These are phyloP conservation scores for Phytophthora tentaculata DNA, from an alignment of 352 stramenopile genomes.

Conservation along the genomic window DNA sequence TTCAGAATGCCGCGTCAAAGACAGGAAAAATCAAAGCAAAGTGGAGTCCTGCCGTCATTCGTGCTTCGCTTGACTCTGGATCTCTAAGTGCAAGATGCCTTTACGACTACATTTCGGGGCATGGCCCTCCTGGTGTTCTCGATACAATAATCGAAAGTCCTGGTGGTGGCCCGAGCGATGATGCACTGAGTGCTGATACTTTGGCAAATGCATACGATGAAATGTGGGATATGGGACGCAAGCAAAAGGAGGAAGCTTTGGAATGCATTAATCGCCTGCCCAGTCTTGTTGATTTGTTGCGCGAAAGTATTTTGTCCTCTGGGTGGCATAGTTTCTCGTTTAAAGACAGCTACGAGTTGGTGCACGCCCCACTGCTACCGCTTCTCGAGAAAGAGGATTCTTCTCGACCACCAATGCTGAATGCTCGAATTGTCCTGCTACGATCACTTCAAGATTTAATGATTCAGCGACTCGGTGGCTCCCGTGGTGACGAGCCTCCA, in stretches of 20 bases:
- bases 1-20: conserved; percentile 71
- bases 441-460: conserved; percentile 88
- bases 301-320: conserved; percentile 67
- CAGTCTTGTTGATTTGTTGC: conserved; percentile 63
- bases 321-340: conserved; percentile 69
- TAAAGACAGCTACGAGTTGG: conserved; percentile 60
- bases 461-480: conserved; percentile 78
- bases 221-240: conserved; percentile 66
- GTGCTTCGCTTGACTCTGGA: conserved; percentile 60
- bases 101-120: conserved; percentile 71
- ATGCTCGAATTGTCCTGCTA: conserved; percentile 69
- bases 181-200: conserved; percentile 52
- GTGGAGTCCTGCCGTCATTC: conserved; percentile 63
- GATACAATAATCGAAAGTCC: conserved; percentile 48
- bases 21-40: conserved; percentile 67
- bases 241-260: conserved; percentile 69
- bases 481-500: conserved; percentile 72
- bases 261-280: conserved; percentile 75
- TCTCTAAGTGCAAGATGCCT: conserved; percentile 72
- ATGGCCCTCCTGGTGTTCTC: conserved; percentile 62
- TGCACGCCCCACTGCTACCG: conserved; percentile 72
- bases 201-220: conserved; percentile 74
- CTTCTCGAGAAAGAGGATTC: conserved; percentile 56
- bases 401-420: conserved; percentile 24
- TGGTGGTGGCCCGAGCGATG: conserved; percentile 35